A percentile compares a stretch with the other conserved stretches of the same genome.
These are phyloP conservation scores for Phylloporus sp. DNA, from an alignment of 768 basidiomycete genomes.

Conservation along the genomic window DNA sequence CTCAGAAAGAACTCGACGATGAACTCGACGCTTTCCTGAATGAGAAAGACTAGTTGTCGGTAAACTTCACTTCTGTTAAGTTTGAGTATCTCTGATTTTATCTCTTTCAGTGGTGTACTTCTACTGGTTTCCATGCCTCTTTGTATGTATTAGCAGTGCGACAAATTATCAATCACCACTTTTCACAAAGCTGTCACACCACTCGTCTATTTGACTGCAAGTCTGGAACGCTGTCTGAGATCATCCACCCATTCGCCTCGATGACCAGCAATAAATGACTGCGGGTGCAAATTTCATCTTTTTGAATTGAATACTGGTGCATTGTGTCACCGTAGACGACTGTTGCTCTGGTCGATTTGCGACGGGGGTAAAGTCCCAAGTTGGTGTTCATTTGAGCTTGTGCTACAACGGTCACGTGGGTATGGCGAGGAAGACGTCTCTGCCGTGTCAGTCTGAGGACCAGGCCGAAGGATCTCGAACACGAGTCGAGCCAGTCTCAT, in stretches of 20 bases:
- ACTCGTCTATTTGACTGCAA: not conserved
- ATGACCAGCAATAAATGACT: too few species aligned
- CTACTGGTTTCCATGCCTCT: not conserved
- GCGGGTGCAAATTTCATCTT: too few species aligned
- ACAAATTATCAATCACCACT: conserved; percentile 13
- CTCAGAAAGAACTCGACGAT: conserved; percentile 74
- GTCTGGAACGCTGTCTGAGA: not conserved
- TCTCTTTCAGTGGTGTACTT: not conserved
- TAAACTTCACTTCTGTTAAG: conserved; percentile 1
- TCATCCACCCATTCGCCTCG: not conserved
- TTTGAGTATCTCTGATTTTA: conserved; percentile 3
- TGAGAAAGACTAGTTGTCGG: conserved; percentile 36
- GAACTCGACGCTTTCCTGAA: conserved; percentile 78
- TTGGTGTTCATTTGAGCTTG: not conserved
- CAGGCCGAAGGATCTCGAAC: not conserved
- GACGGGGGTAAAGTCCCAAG: conserved; percentile 10
- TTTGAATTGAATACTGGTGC: too few species aligned
- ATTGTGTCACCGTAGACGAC: too few species aligned
- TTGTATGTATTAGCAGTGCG: conserved; percentile 3
- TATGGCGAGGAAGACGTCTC: conserved; percentile 7
- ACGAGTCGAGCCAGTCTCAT: not conserved
- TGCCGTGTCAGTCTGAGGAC: not conserved
- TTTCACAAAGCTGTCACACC: not conserved
- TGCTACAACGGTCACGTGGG: not conserved
- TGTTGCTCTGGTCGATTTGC: not conserved